Percentiles rank a stretch among this genome's conserved stretches.
Conservation (phyloP, 768 basidiomycete species). For the Tricholomella constricta region DNA sequence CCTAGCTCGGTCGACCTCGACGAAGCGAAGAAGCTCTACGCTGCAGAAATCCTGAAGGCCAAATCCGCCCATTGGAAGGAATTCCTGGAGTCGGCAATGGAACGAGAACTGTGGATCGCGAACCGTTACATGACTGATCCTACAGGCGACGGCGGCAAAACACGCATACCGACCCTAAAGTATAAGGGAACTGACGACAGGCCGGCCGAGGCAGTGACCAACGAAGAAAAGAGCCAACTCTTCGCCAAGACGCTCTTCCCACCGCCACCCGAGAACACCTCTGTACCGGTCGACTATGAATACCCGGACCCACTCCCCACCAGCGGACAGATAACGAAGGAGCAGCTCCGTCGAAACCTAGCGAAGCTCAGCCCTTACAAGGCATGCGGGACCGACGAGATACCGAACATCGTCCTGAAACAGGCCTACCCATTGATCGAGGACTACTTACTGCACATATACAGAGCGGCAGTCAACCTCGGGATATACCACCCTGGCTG, state of each 20-base stretch:
- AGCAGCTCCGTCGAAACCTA: slow-evolving; percentile 22
- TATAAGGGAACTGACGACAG: background rate
- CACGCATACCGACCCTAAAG: slow-evolving; percentile 13
- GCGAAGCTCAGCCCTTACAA: slow-evolving; percentile 33
- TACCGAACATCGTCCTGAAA: slow-evolving; percentile 34
- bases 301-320: background rate
- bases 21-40: background rate
- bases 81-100: slow-evolving; percentile 11
- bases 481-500: slow-evolving; percentile 27
- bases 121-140: slow-evolving; percentile 13
- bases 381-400: slow-evolving; percentile 26
- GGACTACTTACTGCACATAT: slow-evolving; percentile 27
- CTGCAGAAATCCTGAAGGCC: background rate
- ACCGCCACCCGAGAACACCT: background rate
- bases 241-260: background rate
- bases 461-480: slow-evolving; percentile 26
- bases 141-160: slow-evolving; percentile 1
- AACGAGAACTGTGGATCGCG: slow-evolving; percentile 11
- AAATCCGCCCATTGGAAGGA: slow-evolving; percentile 17
- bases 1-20: background rate
- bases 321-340: background rate
- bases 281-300: background rate
- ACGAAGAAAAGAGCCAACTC: background rate
- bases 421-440: slow-evolving; percentile 23
- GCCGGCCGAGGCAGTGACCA: background rate